A percentile compares a stretch with the other conserved stretches of the same genome.
Evolutionary conservation across 2,329 filamentous ascomycete genomes (phyloP).

Genomic region (Microdochium nivale): DNA sequence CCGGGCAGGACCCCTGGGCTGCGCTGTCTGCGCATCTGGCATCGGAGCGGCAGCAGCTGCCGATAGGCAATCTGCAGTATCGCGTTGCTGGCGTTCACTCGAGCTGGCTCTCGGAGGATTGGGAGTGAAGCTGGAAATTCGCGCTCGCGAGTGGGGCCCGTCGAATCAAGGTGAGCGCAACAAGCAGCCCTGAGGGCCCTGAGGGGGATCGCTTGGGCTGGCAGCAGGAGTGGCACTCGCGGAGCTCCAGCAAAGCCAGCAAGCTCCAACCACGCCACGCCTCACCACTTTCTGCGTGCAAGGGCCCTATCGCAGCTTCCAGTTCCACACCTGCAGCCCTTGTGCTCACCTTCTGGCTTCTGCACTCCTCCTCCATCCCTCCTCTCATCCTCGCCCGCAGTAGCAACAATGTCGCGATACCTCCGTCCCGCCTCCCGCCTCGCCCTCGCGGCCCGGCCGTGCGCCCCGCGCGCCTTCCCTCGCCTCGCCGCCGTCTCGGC

Average conservation of each 20-base stretch:
- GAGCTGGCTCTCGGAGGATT: background rate
- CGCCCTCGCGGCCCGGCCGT: slow-evolving; percentile 32
- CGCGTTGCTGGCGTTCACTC: no score
- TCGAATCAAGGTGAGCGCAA: background rate
- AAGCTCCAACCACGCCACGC: background rate
- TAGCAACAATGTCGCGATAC: slow-evolving; percentile 37
- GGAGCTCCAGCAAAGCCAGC: background rate
- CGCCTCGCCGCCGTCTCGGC: slow-evolving; percentile 15
- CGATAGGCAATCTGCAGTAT: no score
- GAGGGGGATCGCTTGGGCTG: no score
- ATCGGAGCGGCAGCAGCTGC: background rate
- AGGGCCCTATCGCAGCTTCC: background rate
- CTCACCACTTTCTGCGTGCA: background rate
- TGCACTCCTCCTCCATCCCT: background rate
- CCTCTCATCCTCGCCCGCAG: slow-evolving; percentile 1
- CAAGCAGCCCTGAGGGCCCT: background rate
- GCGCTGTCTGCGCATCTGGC: background rate
- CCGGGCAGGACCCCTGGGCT: no score
- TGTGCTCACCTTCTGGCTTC: background rate
- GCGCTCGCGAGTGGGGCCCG: background rate
- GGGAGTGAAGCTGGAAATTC: background rate
- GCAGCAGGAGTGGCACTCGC: no score
- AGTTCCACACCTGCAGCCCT: background rate
- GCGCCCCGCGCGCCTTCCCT: slow-evolving; percentile 20
- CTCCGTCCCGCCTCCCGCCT: slow-evolving; percentile 41